Conservation (phyloP, 1,139 yeast species). For the Pneumocystis wakefieldiae region DNA sequence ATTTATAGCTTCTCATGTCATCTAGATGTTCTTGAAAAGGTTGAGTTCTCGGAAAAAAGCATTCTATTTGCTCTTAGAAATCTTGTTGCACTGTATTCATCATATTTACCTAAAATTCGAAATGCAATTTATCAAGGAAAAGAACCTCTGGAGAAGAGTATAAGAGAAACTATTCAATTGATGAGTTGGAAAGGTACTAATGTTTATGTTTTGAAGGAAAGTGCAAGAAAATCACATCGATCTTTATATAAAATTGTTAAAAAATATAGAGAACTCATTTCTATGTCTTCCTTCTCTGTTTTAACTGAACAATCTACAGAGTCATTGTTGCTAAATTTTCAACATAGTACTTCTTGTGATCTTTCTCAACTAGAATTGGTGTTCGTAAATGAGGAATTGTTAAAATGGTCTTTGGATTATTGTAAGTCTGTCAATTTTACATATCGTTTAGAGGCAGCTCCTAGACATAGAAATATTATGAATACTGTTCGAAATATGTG, state of each 20-base stretch:
- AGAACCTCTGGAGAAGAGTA: slow-evolving; percentile 55
- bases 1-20: slow-evolving; percentile 21
- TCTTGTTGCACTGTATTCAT: slow-evolving; percentile 49
- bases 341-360: neutral
- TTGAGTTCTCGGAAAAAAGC: neutral
- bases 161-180: slow-evolving; percentile 66
- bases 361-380: neutral
- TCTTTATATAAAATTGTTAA: slow-evolving; percentile 69
- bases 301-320: slow-evolving; percentile 13
- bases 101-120: slow-evolving; percentile 38
- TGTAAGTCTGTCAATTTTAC: neutral
- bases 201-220: slow-evolving; percentile 80
- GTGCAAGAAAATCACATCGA: slow-evolving; percentile 78
- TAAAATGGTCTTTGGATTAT: neutral
- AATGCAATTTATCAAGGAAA: slow-evolving; percentile 34
- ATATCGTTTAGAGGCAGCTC: neutral
- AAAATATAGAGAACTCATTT: slow-evolving; percentile 55
- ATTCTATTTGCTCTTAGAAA: slow-evolving; percentile 40
- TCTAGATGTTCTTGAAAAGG: neutral
- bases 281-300: slow-evolving; percentile 38
- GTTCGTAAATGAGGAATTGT: neutral
- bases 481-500: neutral
- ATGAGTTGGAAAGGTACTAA: slow-evolving; percentile 98
- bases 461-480: neutral
- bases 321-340: neutral